These are phyloP conservation scores for Dendrobium nobile DNA, from an alignment of 106 monocot genomes.

Conservation along the genomic window DNA sequence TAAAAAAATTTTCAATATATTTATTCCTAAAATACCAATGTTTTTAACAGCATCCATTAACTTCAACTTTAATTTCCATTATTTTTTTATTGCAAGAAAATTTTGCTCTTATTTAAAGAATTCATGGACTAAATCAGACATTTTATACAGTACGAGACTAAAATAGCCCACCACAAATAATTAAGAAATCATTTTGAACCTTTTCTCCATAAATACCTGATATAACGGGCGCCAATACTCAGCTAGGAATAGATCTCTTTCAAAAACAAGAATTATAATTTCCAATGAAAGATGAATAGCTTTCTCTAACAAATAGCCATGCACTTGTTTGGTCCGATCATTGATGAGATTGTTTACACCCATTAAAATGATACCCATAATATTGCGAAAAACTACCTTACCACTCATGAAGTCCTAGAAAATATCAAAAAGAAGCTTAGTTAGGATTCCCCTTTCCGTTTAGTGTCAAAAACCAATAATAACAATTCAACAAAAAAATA, in stretches of 20 bases:
- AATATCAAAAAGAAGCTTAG: not conserved
- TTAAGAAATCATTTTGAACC: too few relatives aligned
- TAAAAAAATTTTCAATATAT: too few relatives aligned
- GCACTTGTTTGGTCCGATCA: conserved; percentile 60
- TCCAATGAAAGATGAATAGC: conserved; percentile 74
- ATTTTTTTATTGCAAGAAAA: too few relatives aligned
- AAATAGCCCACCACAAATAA: too few relatives aligned
- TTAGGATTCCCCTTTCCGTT: not conserved
- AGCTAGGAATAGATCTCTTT: conserved; percentile 73
- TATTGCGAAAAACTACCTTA: conserved; percentile 68
- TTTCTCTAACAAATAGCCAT: conserved; percentile 71
- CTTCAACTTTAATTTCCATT: too few relatives aligned
- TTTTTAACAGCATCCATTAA: too few relatives aligned
- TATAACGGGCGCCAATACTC: conserved; percentile 88
- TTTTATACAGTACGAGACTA: too few relatives aligned
- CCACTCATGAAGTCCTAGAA: conserved; percentile 94
- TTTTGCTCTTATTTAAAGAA: too few relatives aligned
- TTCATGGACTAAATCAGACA: too few relatives aligned
- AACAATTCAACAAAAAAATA: not conserved
- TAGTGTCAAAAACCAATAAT: not conserved
- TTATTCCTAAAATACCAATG: too few relatives aligned
- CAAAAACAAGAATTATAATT: conserved; percentile 68
- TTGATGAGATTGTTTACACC: conserved; percentile 64
- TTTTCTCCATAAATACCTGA: conserved; percentile 43
- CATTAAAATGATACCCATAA: conserved; percentile 76